phyloP scores from a whole-genome alignment of 495 filamentous ascomycete genomes.

The Neurospora intermedia region DNA sequence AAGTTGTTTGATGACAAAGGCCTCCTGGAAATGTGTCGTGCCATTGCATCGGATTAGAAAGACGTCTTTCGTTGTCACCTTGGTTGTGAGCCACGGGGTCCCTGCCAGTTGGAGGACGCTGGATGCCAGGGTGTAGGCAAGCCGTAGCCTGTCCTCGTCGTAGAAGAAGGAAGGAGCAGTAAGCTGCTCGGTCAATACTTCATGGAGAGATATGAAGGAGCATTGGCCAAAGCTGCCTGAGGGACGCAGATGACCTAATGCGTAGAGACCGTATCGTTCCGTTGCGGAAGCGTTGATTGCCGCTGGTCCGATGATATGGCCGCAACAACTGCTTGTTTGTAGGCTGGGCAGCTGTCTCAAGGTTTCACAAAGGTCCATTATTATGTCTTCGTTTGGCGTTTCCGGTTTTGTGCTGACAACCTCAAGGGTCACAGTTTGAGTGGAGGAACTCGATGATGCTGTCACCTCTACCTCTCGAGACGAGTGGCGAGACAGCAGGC shows the following conservation, averaged over 20 bases:
- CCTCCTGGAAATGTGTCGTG: neutral
- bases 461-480: neutral
- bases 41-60: neutral
- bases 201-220: neutral
- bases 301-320: neutral
- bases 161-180: neutral
- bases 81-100: neutral
- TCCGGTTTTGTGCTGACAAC: neutral
- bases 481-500: neutral
- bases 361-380: neutral
- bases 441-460: neutral
- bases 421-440: neutral
- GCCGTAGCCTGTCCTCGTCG: neutral
- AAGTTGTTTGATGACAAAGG: neutral
- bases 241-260: neutral
- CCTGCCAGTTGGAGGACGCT: neutral
- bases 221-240: neutral
- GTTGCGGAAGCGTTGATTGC: neutral
- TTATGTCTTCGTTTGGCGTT: neutral
- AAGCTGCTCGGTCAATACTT: neutral
- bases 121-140: neutral
- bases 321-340: neutral
- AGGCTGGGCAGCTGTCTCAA: too few relatives aligned
- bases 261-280: neutral
- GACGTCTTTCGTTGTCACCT: neutral